Evolutionary conservation across 257 asterid species (phyloP), one percentile per base, ranked within the genome.

Genomic region (Primulina tabacum): DNA sequence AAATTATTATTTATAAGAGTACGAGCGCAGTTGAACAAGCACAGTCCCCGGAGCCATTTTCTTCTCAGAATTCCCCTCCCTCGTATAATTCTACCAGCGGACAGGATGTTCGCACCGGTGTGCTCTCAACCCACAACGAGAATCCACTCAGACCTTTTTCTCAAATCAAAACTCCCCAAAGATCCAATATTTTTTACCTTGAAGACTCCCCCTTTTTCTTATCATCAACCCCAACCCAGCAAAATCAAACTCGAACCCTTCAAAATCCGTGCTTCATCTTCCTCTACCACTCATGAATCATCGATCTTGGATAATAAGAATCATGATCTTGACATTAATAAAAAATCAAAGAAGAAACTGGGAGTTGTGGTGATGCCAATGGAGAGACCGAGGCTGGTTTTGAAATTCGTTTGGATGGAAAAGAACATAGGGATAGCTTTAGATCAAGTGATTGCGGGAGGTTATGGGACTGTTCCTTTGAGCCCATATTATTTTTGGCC

Each of bases 361-460:
- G 64, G 74, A 18, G 79, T 81, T 63, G 70, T 77, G 75, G 89
- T 79, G 72, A 81, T 81, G 79, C 74, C 82, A 59, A 38, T 70
- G 60, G 86, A 70, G 81, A 63, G 71, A 57, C 86, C 86, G 17
- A 73, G 89, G 73, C 32, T 84, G 73, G 84, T 84, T 47, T 30
- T 84, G 70, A 84, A 71, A 56, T 84, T 84, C 83, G 34, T 84
- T 5, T 84, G 89, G 89, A 79, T 81, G 89, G 83, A 84, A 10
- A 84, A 81, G 57, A 84, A 81, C 79, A 79, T 81, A 57, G 89
- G 89, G 53, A 69, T 84, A 40, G 86, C 80, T 7, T 1, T 84
- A 34, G 84, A 84, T 75, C 86, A 79, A 68, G 75, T 77, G 14
- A 84, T 84, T 43, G 73, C 84, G 4, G 81, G 84, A 30, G 88